Evolutionary conservation across 768 basidiomycete species (phyloP), one percentile per base, ranked within the genome.

Genomic region (Infundibulicybe gibba): DNA sequence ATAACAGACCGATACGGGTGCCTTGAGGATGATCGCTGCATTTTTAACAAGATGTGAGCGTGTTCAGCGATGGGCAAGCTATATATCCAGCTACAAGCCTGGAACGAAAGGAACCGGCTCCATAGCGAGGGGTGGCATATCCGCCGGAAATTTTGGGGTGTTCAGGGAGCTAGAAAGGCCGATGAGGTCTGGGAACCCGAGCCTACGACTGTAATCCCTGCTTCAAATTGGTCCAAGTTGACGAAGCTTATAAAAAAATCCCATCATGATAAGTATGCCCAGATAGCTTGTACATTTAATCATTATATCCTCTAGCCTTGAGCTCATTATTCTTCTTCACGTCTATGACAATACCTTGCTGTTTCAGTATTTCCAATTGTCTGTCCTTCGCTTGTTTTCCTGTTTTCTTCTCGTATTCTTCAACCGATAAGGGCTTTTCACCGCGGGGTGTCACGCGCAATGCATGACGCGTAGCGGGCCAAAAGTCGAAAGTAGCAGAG

Each of bases 401-500:
- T 1, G 76, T 81, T 53, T 71, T 55, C 38, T 59, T 61, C 61
- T 84, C 81, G 59, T 89, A 91, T 38, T 80, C 85, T 38, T 69
- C 79, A n/a, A 90, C 90, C 0, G 84, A 87, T n/a, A 72, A 71
- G 1, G 90, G 90, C 50, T 75, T 77, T 61, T 91, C 87, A 11
- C 80, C 90, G 52, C 86, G 87, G 44, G 90, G 90, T 2, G 90
- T 92, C 8, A 83, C 85, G 40, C 90, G 80, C 33, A 90, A 69
- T 11, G 86, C 90, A 59, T 92, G 90, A 21, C 90, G 78, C 34
- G 75, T 81, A 32, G 77, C 74, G 8, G 86, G 86, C 80, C 79
- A 90, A 63, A 88, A 89, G 63, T 92, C 88, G 56, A 90, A 90
- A 11, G 80, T 89, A 10, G 88, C 90, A 15, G 83, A 79, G 55